Percentiles rank a stretch among this genome's conserved stretches.
Conservation (phyloP, 2,329 filamentous ascomycete genomes). For the Colletotrichum caudatum region DNA sequence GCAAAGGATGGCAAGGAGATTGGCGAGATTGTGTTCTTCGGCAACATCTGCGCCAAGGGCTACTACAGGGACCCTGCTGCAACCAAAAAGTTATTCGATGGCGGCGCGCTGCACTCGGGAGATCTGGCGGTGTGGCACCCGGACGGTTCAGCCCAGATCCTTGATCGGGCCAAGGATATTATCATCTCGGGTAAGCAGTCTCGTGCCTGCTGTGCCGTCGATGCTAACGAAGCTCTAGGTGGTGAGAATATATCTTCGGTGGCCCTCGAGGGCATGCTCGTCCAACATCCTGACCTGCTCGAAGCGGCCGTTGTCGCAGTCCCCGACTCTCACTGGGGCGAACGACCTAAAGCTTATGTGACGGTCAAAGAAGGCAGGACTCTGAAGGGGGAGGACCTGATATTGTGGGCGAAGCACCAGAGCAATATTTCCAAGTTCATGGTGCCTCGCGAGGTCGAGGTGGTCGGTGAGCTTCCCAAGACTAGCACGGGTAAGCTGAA, state of each 20-base stretch:
- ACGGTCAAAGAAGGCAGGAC: slow-evolving; percentile 78
- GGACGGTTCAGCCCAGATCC: slow-evolving; percentile 86
- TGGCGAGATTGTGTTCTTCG: slow-evolving; percentile 86
- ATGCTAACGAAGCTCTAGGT: slow-evolving; percentile 61
- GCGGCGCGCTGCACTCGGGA: slow-evolving; percentile 88
- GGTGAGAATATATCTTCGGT: slow-evolving; percentile 98
- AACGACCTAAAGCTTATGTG: slow-evolving; percentile 93
- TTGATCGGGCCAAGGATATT: slow-evolving; percentile 96
- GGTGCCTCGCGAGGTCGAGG: slow-evolving; percentile 78
- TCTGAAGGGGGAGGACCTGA: slow-evolving; percentile 75
- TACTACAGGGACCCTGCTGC: slow-evolving; percentile 93
- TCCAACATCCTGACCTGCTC: slow-evolving; percentile 87
- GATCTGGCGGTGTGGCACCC: slow-evolving; percentile 94
- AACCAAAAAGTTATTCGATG: slow-evolving; percentile 86
- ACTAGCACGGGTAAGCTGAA: slow-evolving; percentile 96
- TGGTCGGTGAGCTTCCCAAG: slow-evolving; percentile 92
- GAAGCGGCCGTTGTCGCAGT: slow-evolving; percentile 94
- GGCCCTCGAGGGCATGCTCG: slow-evolving; percentile 89
- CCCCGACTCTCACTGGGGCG: slow-evolving; percentile 88
- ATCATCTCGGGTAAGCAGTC: slow-evolving; percentile 84
- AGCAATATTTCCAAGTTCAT: slow-evolving; percentile 91
- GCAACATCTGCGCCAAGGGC: slow-evolving; percentile 91
- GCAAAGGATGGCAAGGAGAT: slow-evolving; percentile 78
- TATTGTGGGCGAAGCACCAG: slow-evolving; percentile 86
- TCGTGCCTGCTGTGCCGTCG: background rate